Base-by-base conservation (phyloP, 345 rosid genomes). In the Turnera subulata region DNA sequence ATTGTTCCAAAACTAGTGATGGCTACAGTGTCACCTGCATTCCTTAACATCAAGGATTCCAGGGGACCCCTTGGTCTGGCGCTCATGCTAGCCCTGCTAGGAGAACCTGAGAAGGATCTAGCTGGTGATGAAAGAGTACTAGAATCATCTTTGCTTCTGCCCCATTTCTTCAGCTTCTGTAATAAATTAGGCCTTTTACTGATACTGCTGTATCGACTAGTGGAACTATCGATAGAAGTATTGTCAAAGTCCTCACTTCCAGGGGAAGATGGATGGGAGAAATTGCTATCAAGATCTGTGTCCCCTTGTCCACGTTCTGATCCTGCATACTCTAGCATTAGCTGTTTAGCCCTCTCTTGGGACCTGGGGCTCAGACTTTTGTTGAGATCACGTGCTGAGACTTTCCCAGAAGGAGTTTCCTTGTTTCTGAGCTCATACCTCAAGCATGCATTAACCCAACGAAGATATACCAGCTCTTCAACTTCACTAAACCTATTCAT, bases 391-490 rank as follows among this genome's bases (percentile, higher is more conserved):
- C 97, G 97, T 26, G 97, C 99, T 1, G 97, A 87, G 50, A 71
- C 29, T 73, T 87, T 87, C 58, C 97, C 97, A 23, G 85, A 77
- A 39, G 97, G 96, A 39, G 94, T 73, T 58, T 87, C 91, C 77
- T 83, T 85, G 64, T 93, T 87, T 52, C 99, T 81, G 64, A 93
- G 83, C 79, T 93, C 99, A 61, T 71, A 93, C 54, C 99, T 80
- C 66, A 93, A 73, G 84, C 99, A 93, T 1, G 99, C 99, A 63
- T 93, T 93, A 59, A 93, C 86, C 99, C 99, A 93, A 56, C 99
- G 96, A 57, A 93, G 97, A 72, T 93, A 93, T 53, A 93, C 99
- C 58, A 93, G 73, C 70, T 93, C 99, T 77, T 93, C 99, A 65
- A 87, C 99, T 82, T 93, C 99, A 66, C 99, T 82, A 56, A 93